phyloP scores from a whole-genome alignment of 805 yeast species.

The Wickerhamomyces kurtzmanii region DNA sequence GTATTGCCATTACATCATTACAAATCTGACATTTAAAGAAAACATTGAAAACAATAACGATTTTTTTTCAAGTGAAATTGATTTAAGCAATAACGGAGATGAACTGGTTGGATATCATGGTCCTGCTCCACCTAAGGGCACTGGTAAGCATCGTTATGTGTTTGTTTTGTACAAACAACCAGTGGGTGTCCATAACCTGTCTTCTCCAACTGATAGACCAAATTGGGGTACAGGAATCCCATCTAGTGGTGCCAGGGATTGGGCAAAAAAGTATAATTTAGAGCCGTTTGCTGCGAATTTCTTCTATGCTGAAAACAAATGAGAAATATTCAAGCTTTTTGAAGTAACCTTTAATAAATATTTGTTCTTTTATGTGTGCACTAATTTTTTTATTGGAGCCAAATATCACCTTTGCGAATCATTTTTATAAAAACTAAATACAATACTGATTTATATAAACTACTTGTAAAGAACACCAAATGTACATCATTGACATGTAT shows the following conservation, averaged over 20 bases:
- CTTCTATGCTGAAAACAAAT: constrained; percentile 64
- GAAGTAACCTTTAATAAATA: no score
- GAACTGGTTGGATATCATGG: constrained; percentile 55
- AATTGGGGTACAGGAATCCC: constrained; percentile 86
- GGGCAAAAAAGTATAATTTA: constrained; percentile 55
- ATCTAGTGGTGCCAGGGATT: constrained; percentile 67
- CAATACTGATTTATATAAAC: no score
- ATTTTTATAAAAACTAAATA: no score
- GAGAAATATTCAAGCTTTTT: no score
- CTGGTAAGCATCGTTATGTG: constrained; percentile 84
- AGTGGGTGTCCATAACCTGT: constrained; percentile 19
- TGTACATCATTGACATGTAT: no score
- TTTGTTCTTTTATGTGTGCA: no score
- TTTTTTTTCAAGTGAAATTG: constrained; percentile 24
- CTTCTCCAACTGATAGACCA: constrained; percentile 44
- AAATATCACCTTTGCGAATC: no score
- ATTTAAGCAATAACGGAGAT: constrained; percentile 22
- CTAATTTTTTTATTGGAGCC: no score
- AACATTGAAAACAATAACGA: constrained; percentile 18
- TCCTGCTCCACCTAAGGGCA: constrained; percentile 84
- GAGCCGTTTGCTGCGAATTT: constrained; percentile 70
- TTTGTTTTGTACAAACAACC: constrained; percentile 65
- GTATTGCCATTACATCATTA: constrained; percentile 63
- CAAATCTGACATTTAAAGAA: constrained; percentile 35
- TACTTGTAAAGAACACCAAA: no score